phyloP scores from a whole-genome alignment of 768 basidiomycete genomes.

The Austroboletus eburneus region DNA sequence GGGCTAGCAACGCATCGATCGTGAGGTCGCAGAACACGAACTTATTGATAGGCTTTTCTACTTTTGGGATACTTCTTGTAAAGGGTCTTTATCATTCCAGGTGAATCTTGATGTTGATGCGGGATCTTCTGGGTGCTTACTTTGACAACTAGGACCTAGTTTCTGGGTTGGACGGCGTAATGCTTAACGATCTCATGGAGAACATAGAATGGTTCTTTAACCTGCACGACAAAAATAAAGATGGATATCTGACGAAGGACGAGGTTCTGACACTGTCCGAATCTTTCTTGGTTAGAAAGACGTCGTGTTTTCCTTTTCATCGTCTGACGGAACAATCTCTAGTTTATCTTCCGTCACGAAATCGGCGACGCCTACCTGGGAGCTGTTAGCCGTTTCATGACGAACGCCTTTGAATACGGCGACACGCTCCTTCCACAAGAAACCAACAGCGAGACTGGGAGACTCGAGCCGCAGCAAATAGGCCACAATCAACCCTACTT shows the following conservation, averaged over 20 bases:
- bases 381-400: conserved; percentile 95
- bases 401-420: conserved; percentile 97
- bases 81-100: conserved; percentile 88
- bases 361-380: conserved; percentile 95
- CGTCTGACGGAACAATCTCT: conserved; percentile 7
- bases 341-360: conserved; percentile 99
- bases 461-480: conserved; percentile 43
- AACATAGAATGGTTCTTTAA: conserved; percentile 99
- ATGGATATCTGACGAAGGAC: conserved; percentile 93
- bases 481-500: conserved; percentile 87
- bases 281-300: conserved; percentile 66
- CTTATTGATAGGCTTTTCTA: conserved; percentile 91
- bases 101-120: conserved; percentile 34
- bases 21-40: conserved; percentile 92
- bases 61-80: conserved; percentile 84
- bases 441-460: conserved; percentile 31
- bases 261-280: conserved; percentile 95
- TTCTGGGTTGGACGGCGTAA: conserved; percentile 81
- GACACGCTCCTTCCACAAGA: conserved; percentile 75
- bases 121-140: conserved; percentile 3
- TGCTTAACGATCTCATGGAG: conserved; percentile 97
- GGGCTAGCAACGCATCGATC: conserved; percentile 76
- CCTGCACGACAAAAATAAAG: conserved; percentile 93
- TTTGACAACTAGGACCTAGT: conserved; percentile 70
- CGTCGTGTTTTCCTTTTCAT: not conserved